Conservation (phyloP, 1,284 basidiomycete species). For the Boletellus sp. region DNA sequence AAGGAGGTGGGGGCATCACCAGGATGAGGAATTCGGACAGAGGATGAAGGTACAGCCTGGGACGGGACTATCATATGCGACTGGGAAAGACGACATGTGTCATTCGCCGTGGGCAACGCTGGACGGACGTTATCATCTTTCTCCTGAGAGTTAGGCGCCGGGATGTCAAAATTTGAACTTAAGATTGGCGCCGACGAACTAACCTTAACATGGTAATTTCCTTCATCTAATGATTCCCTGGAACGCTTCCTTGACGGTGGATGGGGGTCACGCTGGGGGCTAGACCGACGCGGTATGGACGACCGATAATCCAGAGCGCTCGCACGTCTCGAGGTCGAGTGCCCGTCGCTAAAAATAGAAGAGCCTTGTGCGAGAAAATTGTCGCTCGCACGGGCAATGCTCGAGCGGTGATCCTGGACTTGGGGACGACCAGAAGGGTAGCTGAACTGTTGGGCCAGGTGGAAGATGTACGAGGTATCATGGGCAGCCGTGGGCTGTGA, state of each 20-base stretch:
- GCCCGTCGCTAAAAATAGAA: slow-evolving; percentile 29
- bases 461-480: slow-evolving; percentile 22
- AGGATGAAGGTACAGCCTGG: slow-evolving; percentile 17
- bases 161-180: slow-evolving; percentile 23
- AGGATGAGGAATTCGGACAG: slow-evolving; percentile 18
- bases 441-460: slow-evolving; percentile 25
- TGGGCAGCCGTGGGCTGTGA: slow-evolving; percentile 18
- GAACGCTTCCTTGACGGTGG: slow-evolving; percentile 35
- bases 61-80: slow-evolving; percentile 25
- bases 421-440: slow-evolving; percentile 20
- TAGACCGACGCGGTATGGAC: slow-evolving; percentile 15
- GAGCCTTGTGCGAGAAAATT: slow-evolving; percentile 34
- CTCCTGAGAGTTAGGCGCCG: slow-evolving; percentile 28
- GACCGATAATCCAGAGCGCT: slow-evolving; percentile 19
- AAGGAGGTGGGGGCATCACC: slow-evolving; percentile 9
- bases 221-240: slow-evolving; percentile 31
- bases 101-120: slow-evolving; percentile 20
- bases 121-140: slow-evolving; percentile 20
- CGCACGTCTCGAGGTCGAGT: slow-evolving; percentile 21
- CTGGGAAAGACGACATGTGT: slow-evolving; percentile 24
- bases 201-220: slow-evolving; percentile 32
- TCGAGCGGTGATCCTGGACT: slow-evolving; percentile 33
- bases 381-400: slow-evolving; percentile 34
- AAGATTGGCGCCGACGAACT: slow-evolving; percentile 31
- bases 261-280: slow-evolving; percentile 18